Conservation (phyloP, 257 asterid genomes). For the Scutellaria galericulata region DNA sequence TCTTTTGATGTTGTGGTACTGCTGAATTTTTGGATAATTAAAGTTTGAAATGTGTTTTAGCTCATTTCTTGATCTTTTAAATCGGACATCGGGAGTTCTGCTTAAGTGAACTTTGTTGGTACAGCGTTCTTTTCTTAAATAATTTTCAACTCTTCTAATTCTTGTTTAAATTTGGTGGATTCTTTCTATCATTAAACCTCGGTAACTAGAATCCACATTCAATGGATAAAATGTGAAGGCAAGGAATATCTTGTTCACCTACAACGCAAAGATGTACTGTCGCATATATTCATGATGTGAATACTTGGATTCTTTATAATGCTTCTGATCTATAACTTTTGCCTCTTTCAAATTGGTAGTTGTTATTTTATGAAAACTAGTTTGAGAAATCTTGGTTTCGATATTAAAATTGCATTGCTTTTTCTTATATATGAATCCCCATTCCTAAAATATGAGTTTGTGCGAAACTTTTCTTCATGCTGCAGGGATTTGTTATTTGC, state of each 20-base stretch:
- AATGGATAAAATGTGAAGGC: background rate
- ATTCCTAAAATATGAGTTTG: background rate
- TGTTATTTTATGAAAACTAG: background rate
- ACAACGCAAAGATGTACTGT: background rate
- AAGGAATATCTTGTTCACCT: background rate
- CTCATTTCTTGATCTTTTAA: no score
- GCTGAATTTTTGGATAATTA: no score
- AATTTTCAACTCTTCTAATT: background rate
- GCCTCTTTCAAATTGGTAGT: background rate
- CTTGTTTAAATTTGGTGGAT: background rate
- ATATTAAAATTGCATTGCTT: conserved; percentile 3
- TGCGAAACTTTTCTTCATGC: conserved; percentile 13
- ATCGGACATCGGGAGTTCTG: no score
- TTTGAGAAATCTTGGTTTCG: background rate
- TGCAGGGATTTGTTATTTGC: conserved; percentile 73
- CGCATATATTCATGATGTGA: background rate
- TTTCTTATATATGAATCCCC: conserved; percentile 7
- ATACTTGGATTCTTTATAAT: background rate
- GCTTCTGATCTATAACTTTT: background rate
- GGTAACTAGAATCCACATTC: background rate
- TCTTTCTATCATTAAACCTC: conserved; percentile 14
- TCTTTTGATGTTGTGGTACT: background rate
- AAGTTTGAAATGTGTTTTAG: no score
- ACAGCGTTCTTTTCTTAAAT: no score
- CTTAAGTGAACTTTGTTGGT: no score